Conservation (phyloP, 805 yeast genomes). For the Candida sakaeoensis region DNA sequence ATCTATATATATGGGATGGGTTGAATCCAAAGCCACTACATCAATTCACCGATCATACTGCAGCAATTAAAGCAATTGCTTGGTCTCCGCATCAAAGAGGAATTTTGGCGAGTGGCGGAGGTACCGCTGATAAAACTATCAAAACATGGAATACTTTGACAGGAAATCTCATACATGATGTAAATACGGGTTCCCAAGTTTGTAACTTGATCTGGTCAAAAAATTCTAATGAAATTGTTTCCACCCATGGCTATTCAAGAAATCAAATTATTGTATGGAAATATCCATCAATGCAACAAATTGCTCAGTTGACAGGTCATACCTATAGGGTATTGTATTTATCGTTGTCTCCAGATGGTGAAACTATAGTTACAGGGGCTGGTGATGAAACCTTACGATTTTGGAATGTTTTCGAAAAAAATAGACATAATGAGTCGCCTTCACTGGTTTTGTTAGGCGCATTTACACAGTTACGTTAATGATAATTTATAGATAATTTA, state of each 20-base stretch:
- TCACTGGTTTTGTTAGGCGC: conserved; percentile 69
- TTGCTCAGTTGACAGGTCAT: conserved; percentile 92
- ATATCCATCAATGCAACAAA: conserved; percentile 86
- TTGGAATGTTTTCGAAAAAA: conserved; percentile 92
- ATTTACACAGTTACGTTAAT: conserved; percentile 64
- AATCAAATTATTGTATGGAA: conserved; percentile 94
- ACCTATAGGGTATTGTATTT: conserved; percentile 87
- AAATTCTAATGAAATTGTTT: conserved; percentile 86
- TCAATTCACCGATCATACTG: conserved; percentile 77
- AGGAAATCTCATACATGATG: conserved; percentile 68
- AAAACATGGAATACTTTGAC: conserved; percentile 90
- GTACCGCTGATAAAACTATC: conserved; percentile 87
- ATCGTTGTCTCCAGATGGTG: conserved; percentile 92
- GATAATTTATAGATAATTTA: not conserved
- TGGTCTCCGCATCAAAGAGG: conserved; percentile 99
- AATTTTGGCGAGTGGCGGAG: conserved; percentile 91
- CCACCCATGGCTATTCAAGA: conserved; percentile 91
- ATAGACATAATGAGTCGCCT: conserved; percentile 52
- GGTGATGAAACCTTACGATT: conserved; percentile 95
- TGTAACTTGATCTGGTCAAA: conserved; percentile 93
- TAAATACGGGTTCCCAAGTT: conserved; percentile 95
- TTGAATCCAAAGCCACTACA: conserved; percentile 62
- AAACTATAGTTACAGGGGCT: conserved; percentile 95
- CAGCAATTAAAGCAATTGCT: conserved; percentile 94
- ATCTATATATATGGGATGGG: conserved; percentile 85